Conservation (phyloP, 371 early-diverging fungal genomes). For the Ordospora colligata region DNA sequence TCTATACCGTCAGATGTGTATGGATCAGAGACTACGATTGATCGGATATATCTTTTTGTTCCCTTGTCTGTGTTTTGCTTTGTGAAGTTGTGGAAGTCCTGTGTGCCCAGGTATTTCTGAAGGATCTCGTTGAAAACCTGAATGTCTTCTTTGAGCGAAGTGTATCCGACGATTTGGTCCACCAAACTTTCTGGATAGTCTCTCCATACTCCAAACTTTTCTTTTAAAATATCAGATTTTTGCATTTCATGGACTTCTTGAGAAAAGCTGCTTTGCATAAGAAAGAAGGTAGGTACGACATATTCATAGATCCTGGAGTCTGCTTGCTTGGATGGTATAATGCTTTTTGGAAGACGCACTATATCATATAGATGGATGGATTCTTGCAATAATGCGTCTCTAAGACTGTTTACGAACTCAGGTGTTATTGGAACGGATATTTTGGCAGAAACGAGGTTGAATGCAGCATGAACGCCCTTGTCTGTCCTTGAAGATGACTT, state of each 20-base stretch:
- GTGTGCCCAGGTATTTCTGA: constrained; percentile 71
- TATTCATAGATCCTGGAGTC: constrained; percentile 91
- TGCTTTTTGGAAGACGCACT: constrained; percentile 67
- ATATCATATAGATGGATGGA: constrained; percentile 65
- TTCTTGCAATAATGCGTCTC: constrained; percentile 70
- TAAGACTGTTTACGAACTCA: constrained; percentile 63
- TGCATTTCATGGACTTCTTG: neutral
- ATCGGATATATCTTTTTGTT: constrained; percentile 68
- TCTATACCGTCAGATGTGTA: constrained; percentile 67
- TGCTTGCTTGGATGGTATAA: constrained; percentile 78
- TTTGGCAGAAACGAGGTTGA: constrained; percentile 80
- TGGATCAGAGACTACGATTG: constrained; percentile 61
- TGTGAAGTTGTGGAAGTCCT: constrained; percentile 92
- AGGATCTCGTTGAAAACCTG: constrained; percentile 67
- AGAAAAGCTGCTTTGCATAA: constrained; percentile 55
- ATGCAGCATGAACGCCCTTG: constrained; percentile 96
- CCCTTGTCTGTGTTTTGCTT: constrained; percentile 69
- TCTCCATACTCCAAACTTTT: neutral
- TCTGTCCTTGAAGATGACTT: constrained; percentile 87
- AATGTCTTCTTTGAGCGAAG: constrained; percentile 60
- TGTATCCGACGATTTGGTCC: neutral
- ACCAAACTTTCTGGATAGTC: neutral
- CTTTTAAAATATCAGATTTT: constrained; percentile 10
- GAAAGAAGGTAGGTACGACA: constrained; percentile 78
- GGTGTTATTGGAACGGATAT: constrained; percentile 40